A percentile compares a stretch with the other conserved stretches of the same genome.
phyloP scores from a whole-genome alignment of 306 rosid species.

The Urtica urens region DNA sequence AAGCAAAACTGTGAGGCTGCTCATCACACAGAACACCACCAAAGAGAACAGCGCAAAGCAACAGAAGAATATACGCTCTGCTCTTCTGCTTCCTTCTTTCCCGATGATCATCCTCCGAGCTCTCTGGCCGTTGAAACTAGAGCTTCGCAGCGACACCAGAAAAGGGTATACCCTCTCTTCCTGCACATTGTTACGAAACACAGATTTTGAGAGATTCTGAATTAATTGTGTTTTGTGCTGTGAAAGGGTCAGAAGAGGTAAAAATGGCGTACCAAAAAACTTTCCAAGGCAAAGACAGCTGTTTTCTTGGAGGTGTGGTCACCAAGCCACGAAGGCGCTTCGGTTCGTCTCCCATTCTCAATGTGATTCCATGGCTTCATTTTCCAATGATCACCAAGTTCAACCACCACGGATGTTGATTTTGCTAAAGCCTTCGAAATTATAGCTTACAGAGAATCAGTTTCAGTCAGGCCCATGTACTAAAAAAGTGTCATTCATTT shows the following conservation, averaged over 20 bases:
- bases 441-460: background rate
- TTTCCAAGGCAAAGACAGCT: background rate
- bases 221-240: too few species aligned
- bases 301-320: background rate
- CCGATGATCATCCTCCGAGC: background rate
- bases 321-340: constrained; percentile 10
- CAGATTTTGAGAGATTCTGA: too few species aligned
- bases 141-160: constrained; percentile 1
- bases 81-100: constrained; percentile 7
- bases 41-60: constrained; percentile 5
- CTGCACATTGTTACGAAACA: constrained; percentile 3
- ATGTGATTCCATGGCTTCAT: background rate
- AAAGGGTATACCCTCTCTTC: constrained; percentile 3
- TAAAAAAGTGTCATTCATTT: background rate
- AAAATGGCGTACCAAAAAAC: constrained; percentile 6
- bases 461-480: too few species aligned
- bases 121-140: background rate
- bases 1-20: constrained; percentile 8
- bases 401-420: background rate
- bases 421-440: constrained; percentile 7
- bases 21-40: constrained; percentile 13
- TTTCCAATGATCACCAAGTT: background rate
- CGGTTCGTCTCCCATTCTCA: background rate
- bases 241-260: too few species aligned
- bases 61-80: constrained; percentile 6